Percentiles rank a stretch among this genome's conserved stretches.
Conservation (phyloP, 345 rosid species). For the Isatis tinctoria region DNA sequence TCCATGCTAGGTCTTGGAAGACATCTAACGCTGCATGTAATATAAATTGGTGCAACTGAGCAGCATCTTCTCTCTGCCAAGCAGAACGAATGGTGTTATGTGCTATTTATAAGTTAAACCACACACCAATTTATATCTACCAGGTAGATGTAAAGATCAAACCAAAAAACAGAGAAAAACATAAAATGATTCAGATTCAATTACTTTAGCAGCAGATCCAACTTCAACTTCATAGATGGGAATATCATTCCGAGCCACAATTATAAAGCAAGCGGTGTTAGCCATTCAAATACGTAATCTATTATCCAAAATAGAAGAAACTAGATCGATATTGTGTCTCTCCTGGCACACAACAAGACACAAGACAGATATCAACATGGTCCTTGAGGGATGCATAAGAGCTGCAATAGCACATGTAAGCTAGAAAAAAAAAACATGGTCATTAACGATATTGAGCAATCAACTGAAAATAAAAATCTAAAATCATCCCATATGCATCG, state of each 20-base stretch:
- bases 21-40: slow-evolving; percentile 93
- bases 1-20: slow-evolving; percentile 96
- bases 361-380: too few species aligned
- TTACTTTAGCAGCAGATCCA: slow-evolving; percentile 85
- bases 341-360: neutral
- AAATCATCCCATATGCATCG: too few species aligned
- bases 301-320: neutral
- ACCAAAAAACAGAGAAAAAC: too few species aligned
- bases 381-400: too few species aligned
- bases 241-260: slow-evolving; percentile 85
- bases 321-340: neutral
- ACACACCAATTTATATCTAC: neutral
- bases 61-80: slow-evolving; percentile 95
- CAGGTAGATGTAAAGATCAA: neutral
- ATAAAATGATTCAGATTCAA: neutral
- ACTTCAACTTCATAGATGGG: slow-evolving; percentile 97
- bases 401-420: too few species aligned
- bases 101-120: neutral
- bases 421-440: too few species aligned
- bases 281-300: slow-evolving; percentile 42
- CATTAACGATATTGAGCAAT: too few species aligned
- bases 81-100: slow-evolving; percentile 3
- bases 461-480: too few species aligned
- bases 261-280: slow-evolving; percentile 81
- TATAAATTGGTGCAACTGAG: slow-evolving; percentile 89